Base-by-base conservation (phyloP, 352 stramenopile genomes). In the Phytopythium vexans region DNA sequence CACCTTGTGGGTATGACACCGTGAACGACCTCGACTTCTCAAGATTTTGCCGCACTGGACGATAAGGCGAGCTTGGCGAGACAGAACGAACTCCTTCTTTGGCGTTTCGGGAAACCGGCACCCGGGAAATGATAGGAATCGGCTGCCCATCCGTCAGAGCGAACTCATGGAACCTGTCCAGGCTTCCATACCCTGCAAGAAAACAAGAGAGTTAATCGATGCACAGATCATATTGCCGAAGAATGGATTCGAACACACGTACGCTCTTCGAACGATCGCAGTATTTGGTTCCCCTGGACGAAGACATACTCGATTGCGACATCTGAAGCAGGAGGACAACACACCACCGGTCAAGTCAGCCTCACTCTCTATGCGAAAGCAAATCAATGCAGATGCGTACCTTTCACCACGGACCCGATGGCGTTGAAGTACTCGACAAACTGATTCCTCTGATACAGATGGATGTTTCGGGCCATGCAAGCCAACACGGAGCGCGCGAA, bases 221-320 rank as follows among this genome's bases (percentile, higher is more conserved):
- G 21, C 21, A 27, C 21, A 27, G 21, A 27, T 27, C 21, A 27
- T 27, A 27, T 27, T 27, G 21, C 21, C 21, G 21, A 27, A 31
- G 33, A 37, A 38, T 2, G n/a, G 12, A 8, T 8, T 53, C 10
- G 16, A 43, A 43, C 9, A 35, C 32, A 40, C 74, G 44, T 74
- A 83, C 74, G 63, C 35, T 72, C 49, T 41, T 82, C 52, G 53
- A 80, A 82, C 33, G 64, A 39, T 31, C 60, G 70, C 12, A 86
- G 15, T 48, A 83, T 72, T n/a, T 63, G 44, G 10, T 78, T 54
- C 6, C 43, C 70, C 39, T 69, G 32, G 31, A 60, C 56, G 14
- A 73, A 71, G 21, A 78, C 48, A 7, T 54, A 16, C 16, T 16
- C 36, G 2, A 54, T 54, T 6, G 7, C 12, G 8, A 37, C 12